Conservation (phyloP, 169 alveolate genomes). For the Eimeria sp. region DNA sequence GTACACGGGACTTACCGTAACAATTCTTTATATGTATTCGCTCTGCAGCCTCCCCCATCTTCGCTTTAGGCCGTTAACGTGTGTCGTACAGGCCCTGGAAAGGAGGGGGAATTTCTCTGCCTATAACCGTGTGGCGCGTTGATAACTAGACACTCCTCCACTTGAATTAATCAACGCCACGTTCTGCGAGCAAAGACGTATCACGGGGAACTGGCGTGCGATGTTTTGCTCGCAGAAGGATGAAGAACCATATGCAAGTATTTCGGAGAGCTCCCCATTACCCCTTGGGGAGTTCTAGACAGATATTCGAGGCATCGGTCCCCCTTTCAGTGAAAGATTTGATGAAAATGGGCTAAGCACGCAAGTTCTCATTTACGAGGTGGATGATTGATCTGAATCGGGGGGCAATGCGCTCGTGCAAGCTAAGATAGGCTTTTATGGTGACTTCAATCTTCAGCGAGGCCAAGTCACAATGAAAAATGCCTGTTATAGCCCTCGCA, state of each 20-base stretch:
- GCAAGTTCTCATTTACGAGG: not conserved
- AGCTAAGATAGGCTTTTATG: too few species aligned
- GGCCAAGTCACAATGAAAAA: not conserved
- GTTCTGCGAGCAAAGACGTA: not conserved
- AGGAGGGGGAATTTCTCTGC: not conserved
- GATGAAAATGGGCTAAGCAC: not conserved
- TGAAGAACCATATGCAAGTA: not conserved
- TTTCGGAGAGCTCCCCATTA: not conserved
- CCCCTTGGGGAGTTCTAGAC: not conserved
- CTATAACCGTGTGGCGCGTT: not conserved
- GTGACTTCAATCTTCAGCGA: not conserved
- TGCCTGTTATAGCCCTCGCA: not conserved
- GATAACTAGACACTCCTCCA: not conserved
- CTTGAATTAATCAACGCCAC: not conserved
- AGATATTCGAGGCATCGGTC: not conserved
- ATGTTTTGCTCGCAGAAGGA: not conserved
- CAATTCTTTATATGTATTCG: conserved; percentile 61
- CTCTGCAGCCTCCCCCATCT: conserved; percentile 58
- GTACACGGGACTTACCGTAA: conserved; percentile 23
- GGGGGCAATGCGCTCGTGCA: not conserved
- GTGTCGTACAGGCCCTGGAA: not conserved
- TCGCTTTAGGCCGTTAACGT: not conserved
- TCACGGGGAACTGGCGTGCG: not conserved
- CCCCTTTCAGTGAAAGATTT: not conserved
- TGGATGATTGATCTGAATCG: not conserved